Evolutionary conservation across 805 yeast genomes (phyloP), one percentile per base, ranked within the genome.

Genomic region (Saccharomycopsis capsularis): DNA sequence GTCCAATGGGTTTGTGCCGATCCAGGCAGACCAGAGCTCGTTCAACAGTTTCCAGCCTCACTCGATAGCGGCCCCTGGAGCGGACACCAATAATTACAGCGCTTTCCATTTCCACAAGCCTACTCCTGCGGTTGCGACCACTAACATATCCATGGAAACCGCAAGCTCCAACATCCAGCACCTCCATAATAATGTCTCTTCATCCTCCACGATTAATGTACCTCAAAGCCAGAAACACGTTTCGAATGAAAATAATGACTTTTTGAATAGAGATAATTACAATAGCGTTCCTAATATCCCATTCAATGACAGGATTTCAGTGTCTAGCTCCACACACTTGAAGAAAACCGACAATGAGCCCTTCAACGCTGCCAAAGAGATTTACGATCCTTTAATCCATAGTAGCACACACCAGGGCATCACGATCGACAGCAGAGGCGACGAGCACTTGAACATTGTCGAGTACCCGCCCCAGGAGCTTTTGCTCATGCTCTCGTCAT

Each of bases 391-490:
- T 18, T 52, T 45, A 21, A 37, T 47, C 4, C 46, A 39, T 2
- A 53, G 42, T 29, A 40, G 51, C 23, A 52, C 47, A 13, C 37
- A 19, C n/a, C 46, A 55, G 63, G 45, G 68, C 13, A 46, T 46
- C 13, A 38, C 51, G n/a, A 15, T 43, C 3, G 55, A 50, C 27
- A 35, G 44, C 32, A 36, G 32, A 19, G 51, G 51, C 50, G 75
- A 69, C 25, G 81, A 75, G 36, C 85, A 78, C 57, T 67, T 82
- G 53, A 84, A 88, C 60, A 85, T 91, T 42, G 89, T 88, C 9
- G 83, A 82, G 39, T 86, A 81, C 60, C 90, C 95, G 1, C 88
- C 86, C 1, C 79, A 81, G 51, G 91, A 85, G 55, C 73, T 93
- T 24, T 71, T 93, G 40, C 64, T 80, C 40, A 91, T 93, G 97